phyloP scores from a whole-genome alignment of 148 eudicot species.

The Amaranthus hypochondriacus region DNA sequence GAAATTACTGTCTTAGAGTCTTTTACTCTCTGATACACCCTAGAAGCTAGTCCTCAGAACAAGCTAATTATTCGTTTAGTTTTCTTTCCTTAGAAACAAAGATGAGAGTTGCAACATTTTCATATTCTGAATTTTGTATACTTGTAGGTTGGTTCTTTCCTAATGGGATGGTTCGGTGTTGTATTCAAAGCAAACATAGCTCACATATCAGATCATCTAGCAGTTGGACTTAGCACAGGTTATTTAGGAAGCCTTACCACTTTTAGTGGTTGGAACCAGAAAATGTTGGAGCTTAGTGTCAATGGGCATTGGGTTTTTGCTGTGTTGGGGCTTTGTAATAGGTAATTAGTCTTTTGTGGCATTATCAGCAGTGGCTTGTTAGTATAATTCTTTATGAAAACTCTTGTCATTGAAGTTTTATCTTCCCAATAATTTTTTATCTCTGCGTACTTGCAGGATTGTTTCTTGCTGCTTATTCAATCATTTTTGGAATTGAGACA shows the following conservation, averaged over 20 bases:
- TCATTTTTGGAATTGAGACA: slow-evolving; percentile 58
- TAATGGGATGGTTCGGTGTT: slow-evolving; percentile 98
- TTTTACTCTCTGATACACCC: background rate
- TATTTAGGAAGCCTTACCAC: slow-evolving; percentile 95
- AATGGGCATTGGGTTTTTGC: slow-evolving; percentile 71
- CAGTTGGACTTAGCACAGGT: slow-evolving; percentile 79
- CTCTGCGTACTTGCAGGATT: slow-evolving; percentile 43
- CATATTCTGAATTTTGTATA: background rate
- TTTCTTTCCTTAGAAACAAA: background rate
- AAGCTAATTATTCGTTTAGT: background rate
- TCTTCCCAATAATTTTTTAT: background rate
- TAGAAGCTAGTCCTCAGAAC: background rate
- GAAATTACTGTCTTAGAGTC: background rate
- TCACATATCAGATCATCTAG: slow-evolving; percentile 53
- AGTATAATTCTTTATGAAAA: too few species aligned
- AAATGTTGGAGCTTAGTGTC: slow-evolving; percentile 84
- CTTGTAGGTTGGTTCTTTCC: slow-evolving; percentile 78
- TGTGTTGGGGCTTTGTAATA: slow-evolving; percentile 49
- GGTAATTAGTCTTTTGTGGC: slow-evolving; percentile 36
- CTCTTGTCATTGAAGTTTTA: background rate
- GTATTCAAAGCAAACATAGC: slow-evolving; percentile 71
- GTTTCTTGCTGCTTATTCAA: slow-evolving; percentile 58
- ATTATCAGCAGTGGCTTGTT: background rate
- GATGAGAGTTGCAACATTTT: background rate
- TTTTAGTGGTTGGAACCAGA: slow-evolving; percentile 95